Conservation (phyloP, 169 alveolate genomes). For the Eimeria praecox region DNA sequence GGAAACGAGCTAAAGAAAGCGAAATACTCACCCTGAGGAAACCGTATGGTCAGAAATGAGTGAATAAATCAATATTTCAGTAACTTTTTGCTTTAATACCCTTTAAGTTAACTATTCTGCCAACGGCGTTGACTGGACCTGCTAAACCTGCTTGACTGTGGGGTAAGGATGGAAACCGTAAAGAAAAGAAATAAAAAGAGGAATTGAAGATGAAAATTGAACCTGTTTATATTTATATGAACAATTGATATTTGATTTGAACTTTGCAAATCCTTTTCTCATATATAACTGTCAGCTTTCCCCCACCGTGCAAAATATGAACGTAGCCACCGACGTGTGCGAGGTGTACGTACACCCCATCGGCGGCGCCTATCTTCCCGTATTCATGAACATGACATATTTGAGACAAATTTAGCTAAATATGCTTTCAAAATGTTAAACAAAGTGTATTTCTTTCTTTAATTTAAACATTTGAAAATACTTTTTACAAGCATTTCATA, state of each 20-base stretch:
- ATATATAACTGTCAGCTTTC: neutral
- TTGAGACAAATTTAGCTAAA: neutral
- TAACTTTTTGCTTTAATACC: neutral
- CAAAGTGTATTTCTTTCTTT: neutral
- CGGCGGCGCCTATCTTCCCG: slow-evolving; percentile 7
- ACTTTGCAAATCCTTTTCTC: neutral
- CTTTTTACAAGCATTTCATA: neutral
- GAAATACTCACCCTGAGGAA: neutral
- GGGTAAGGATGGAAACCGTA: neutral
- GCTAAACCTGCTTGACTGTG: neutral
- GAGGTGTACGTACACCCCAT: neutral
- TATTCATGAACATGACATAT: neutral
- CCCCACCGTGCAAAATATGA: slow-evolving; percentile 10
- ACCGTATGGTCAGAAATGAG: neutral
- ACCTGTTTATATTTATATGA: neutral
- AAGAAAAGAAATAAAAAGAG: neutral
- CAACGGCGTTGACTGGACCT: neutral
- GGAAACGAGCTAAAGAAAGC: neutral
- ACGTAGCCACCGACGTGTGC: neutral
- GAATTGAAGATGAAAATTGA: neutral
- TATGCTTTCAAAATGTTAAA: neutral
- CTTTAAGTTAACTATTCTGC: neutral
- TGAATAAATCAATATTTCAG: neutral
- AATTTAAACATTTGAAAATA: neutral
- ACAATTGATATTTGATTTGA: too few relatives aligned